Conservation (phyloP, 2,329 filamentous ascomycete species). For the Diaporthe sp. region DNA sequence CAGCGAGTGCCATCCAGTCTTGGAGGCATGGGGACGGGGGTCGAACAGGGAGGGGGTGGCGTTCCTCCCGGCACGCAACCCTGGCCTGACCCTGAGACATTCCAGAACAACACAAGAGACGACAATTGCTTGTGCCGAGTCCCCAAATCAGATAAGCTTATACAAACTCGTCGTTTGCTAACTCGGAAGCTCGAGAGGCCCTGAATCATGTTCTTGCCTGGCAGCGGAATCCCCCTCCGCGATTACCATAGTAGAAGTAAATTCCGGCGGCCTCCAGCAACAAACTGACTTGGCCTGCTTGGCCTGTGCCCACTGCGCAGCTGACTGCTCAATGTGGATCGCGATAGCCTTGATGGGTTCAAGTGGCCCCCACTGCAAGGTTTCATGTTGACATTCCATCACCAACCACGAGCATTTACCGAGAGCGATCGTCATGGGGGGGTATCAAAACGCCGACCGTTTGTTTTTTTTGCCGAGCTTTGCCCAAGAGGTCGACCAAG, state of each 20-base stretch:
- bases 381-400: conserved; percentile 27
- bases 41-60: neutral
- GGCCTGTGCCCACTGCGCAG: conserved; percentile 20
- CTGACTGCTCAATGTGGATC: conserved; percentile 25
- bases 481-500: neutral
- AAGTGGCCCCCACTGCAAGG: conserved; percentile 13
- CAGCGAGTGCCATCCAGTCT: neutral
- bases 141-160: conserved; percentile 23
- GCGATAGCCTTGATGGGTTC: conserved; percentile 10
- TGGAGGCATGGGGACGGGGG: neutral
- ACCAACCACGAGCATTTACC: conserved; percentile 22
- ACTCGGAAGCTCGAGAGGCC: neutral
- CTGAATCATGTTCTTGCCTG: conserved; percentile 3
- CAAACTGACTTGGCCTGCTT: conserved; percentile 8
- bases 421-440: conserved; percentile 19
- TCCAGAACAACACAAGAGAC: conserved; percentile 1
- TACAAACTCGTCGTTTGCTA: neutral
- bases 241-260: neutral
- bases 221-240: conserved; percentile 12
- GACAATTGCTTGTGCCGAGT: neutral
- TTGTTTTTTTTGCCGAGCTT: neutral
- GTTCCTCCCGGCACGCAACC: neutral
- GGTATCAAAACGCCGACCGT: conserved; percentile 6
- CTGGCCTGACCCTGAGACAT: conserved; percentile 6
- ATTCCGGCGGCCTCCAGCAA: conserved; percentile 16